phyloP scores from a whole-genome alignment of 208 protist species.

The Zelonia costaricensis region DNA sequence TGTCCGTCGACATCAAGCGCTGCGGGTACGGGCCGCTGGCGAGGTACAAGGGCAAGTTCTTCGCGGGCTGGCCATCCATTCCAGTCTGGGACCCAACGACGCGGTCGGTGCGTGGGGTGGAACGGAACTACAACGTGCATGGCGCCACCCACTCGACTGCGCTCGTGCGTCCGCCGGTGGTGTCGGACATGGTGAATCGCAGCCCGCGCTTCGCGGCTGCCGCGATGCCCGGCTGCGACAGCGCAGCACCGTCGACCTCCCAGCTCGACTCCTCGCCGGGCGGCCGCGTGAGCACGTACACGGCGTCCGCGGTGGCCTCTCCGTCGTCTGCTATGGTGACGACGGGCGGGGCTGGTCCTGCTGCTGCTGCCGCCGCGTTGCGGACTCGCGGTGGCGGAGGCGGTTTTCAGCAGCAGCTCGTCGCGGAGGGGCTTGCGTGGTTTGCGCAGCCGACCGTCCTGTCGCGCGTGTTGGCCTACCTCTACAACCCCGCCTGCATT shows the following conservation, averaged over 20 bases:
- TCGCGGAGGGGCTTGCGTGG: conserved; percentile 34
- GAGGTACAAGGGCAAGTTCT: conserved; percentile 67
- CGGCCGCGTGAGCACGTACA: too few relatives aligned
- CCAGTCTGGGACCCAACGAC: conserved; percentile 63
- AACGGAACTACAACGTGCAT: conserved; percentile 57
- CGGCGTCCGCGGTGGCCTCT: neutral
- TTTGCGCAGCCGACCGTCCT: conserved; percentile 33
- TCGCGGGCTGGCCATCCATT: conserved; percentile 70
- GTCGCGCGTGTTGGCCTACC: conserved; percentile 31
- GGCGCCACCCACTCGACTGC: neutral
- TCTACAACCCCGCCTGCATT: conserved; percentile 32
- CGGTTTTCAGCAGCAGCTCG: conserved; percentile 10
- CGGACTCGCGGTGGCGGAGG: neutral
- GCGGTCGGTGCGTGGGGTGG: conserved; percentile 32
- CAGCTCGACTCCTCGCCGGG: too few relatives aligned
- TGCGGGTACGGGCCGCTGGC: conserved; percentile 29
- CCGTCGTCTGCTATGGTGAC: too few relatives aligned
- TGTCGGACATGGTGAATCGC: too few relatives aligned
- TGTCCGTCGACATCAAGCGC: conserved; percentile 59
- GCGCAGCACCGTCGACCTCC: too few relatives aligned
- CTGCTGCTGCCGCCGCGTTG: too few relatives aligned
- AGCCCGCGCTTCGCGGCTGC: too few relatives aligned
- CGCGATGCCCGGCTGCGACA: too few relatives aligned
- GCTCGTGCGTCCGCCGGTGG: neutral
- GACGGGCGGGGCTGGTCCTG: too few relatives aligned